A percentile compares a stretch with the other conserved stretches of the same genome.
These are phyloP conservation scores for Avena sativa DNA, from an alignment of 176 grass and related monocot genomes.

Conservation along the genomic window DNA sequence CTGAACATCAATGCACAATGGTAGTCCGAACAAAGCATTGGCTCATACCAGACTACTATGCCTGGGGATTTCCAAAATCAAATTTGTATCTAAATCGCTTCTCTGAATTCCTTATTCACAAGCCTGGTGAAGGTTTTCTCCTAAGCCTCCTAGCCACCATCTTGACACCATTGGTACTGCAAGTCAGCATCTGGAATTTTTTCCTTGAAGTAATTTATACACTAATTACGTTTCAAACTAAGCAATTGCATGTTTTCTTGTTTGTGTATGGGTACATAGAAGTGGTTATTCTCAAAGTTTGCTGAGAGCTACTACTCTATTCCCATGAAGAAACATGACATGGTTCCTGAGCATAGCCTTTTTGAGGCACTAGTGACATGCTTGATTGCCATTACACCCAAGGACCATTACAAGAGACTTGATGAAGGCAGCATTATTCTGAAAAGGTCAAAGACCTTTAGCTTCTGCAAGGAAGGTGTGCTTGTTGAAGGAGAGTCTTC, in stretches of 20 bases:
- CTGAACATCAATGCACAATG: conserved; percentile 48
- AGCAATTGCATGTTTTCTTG: background rate
- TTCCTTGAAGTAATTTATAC: background rate
- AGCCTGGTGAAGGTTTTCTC: conserved; percentile 48
- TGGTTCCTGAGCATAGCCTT: conserved; percentile 63
- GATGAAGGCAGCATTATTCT: conserved; percentile 68
- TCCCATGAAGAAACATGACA: conserved; percentile 56
- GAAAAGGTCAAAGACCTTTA: conserved; percentile 60
- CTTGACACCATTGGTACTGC: conserved; percentile 46
- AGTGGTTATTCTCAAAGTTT: conserved; percentile 60
- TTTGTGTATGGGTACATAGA: conserved; percentile 19
- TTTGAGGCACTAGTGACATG: conserved; percentile 47
- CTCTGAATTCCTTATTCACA: conserved; percentile 50
- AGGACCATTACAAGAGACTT: conserved; percentile 60
- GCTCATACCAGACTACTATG: conserved; percentile 47
- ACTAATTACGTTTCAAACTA: background rate
- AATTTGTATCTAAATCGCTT: conserved; percentile 47
- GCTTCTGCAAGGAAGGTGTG: conserved; percentile 61
- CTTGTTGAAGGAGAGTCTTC: conserved; percentile 49
- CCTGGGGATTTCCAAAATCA: conserved; percentile 47
- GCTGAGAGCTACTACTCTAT: conserved; percentile 65
- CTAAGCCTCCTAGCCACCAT: conserved; percentile 37
- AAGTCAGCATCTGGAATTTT: background rate
- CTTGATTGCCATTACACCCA: conserved; percentile 46
- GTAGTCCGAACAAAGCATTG: conserved; percentile 51